Percentiles rank a stretch among this genome's conserved stretches.
Conservation (phyloP, 2,329 filamentous ascomycete species). For the Orbilia brochopaga region DNA sequence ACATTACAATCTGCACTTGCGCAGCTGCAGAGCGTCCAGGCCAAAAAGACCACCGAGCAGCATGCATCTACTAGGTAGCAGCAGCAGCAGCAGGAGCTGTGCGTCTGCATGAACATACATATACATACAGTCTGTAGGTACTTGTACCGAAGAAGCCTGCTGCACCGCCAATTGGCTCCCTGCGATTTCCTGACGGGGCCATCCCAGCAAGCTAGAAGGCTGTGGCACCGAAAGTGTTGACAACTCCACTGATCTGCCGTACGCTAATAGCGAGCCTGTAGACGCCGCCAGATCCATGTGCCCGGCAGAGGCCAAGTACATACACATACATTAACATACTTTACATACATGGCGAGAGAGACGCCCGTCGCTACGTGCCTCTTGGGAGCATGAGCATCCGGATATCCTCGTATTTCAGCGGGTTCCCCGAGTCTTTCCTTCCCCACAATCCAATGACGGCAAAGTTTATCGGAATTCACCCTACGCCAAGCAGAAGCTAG, state of each 20-base stretch:
- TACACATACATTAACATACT: too few species aligned
- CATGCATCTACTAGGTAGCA: conserved; percentile 17
- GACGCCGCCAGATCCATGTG: conserved; percentile 1
- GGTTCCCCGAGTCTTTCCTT: conserved; percentile 28
- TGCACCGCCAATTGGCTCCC: conserved; percentile 46
- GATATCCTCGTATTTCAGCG: conserved; percentile 34
- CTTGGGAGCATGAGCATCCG: neutral
- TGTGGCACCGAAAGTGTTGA: conserved; percentile 50
- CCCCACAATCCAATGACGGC: conserved; percentile 32
- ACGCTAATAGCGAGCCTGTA: neutral
- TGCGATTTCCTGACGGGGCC: conserved; percentile 32
- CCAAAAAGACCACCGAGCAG: conserved; percentile 36
- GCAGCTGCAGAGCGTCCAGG: conserved; percentile 31
- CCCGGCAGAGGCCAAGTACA: neutral
- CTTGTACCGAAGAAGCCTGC: conserved; percentile 34
- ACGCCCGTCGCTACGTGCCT: neutral
- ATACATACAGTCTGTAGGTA: conserved; percentile 16
- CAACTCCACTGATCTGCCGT: conserved; percentile 4
- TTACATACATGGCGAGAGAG: conserved; percentile 14
- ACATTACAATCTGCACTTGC: conserved; percentile 28
- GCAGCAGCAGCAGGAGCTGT: conserved; percentile 47
- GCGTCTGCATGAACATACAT: conserved; percentile 25
- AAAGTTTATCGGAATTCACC: conserved; percentile 9
- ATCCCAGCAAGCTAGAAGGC: conserved; percentile 36
- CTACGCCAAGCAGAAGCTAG: conserved; percentile 5